These are phyloP conservation scores for Hyphodiscus hymeniophilus DNA, from an alignment of 495 filamentous ascomycete species.

Conservation along the genomic window DNA sequence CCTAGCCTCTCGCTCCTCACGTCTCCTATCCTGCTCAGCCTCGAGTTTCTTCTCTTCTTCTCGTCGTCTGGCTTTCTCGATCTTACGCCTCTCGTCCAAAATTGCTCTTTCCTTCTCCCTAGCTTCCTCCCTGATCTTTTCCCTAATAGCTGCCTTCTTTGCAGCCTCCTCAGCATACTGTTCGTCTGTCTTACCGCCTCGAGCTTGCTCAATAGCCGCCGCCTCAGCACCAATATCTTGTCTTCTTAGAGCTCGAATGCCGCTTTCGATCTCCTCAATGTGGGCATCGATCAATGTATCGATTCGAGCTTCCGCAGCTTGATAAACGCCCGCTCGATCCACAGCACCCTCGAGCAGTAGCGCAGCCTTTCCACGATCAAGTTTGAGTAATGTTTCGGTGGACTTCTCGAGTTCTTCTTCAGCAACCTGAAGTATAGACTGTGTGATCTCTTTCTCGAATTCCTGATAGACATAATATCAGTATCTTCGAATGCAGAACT, in stretches of 20 bases:
- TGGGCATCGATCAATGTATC: conserved; percentile 59
- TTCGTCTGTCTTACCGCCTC: conserved; percentile 73
- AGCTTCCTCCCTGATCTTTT: conserved; percentile 52
- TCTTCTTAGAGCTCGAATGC: conserved; percentile 59
- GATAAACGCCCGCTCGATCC: conserved; percentile 75
- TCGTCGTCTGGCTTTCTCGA: conserved; percentile 54
- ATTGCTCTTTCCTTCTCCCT: conserved; percentile 51
- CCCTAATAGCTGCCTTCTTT: conserved; percentile 44
- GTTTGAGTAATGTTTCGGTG: conserved; percentile 58
- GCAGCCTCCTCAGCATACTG: conserved; percentile 69
- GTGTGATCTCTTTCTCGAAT: conserved; percentile 56
- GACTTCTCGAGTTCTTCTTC: conserved; percentile 79
- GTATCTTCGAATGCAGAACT: neutral
- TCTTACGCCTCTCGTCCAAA: conserved; percentile 58
- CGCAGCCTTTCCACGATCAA: conserved; percentile 72
- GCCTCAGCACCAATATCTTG: conserved; percentile 68
- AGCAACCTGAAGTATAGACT: conserved; percentile 59
- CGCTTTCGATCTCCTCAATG: conserved; percentile 52
- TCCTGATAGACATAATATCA: conserved; percentile 36
- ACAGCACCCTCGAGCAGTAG: conserved; percentile 80
- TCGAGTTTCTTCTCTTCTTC: conserved; percentile 40
- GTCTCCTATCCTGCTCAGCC: conserved; percentile 44
- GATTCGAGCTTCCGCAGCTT: conserved; percentile 58
- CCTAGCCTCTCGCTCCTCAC: conserved; percentile 33
- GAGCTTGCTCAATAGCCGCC: conserved; percentile 56